Evolutionary conservation across 306 rosid species (phyloP).

Genomic region (Astragalus glycyphyllos): DNA sequence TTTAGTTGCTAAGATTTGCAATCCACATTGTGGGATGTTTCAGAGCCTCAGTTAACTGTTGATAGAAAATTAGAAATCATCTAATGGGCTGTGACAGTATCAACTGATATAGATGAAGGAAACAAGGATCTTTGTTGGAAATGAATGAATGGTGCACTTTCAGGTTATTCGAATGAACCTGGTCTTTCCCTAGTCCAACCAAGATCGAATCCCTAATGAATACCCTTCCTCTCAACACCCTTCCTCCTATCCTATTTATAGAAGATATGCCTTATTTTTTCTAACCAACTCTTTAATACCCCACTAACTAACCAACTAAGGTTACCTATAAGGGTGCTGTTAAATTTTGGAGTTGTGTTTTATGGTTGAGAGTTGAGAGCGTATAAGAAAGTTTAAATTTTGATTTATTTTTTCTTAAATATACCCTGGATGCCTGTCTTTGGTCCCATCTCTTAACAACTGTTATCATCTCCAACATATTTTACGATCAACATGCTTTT

Average conservation of each 20-base stretch:
- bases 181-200: no score
- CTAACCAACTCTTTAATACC: no score
- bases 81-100: not conserved
- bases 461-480: slow-evolving; percentile 2
- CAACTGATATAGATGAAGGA: no score
- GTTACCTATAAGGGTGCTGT: not conserved
- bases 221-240: no score
- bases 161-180: no score
- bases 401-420: not conserved
- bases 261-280: no score
- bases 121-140: no score
- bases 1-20: slow-evolving; percentile 16
- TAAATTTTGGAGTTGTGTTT: slow-evolving; percentile 2
- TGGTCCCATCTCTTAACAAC: slow-evolving; percentile 20
- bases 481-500: slow-evolving; percentile 24
- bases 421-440: slow-evolving; percentile 13
- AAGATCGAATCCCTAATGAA: no score
- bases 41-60: slow-evolving; percentile 21
- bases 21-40: slow-evolving; percentile 26
- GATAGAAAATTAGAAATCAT: slow-evolving; percentile 4
- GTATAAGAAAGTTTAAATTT: slow-evolving; percentile 1
- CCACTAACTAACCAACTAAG: no score
- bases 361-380: not conserved
- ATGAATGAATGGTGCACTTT: no score
- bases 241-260: no score